These are phyloP conservation scores for Aspergillus pseudonomiae DNA, from an alignment of 2,329 filamentous ascomycete genomes.

Conservation along the genomic window DNA sequence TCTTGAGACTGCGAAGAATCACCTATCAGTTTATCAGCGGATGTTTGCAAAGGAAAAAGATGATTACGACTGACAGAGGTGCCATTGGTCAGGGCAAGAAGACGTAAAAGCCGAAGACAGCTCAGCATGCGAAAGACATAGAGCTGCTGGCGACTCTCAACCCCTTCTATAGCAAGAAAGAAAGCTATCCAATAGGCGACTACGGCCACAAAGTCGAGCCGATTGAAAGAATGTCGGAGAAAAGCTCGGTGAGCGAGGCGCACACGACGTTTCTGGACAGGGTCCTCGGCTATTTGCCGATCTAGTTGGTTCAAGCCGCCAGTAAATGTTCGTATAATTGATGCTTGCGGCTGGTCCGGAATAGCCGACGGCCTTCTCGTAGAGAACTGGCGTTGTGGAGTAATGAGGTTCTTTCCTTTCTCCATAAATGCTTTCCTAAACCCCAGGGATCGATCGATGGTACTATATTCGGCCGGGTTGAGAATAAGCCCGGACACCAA, in stretches of 20 bases:
- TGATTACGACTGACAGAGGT: constrained; percentile 68
- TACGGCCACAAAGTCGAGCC: constrained; percentile 91
- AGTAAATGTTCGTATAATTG: constrained; percentile 77
- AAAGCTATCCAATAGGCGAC: constrained; percentile 96
- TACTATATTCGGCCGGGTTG: constrained; percentile 90
- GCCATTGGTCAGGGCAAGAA: constrained; percentile 90
- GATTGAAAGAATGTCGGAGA: constrained; percentile 91
- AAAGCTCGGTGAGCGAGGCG: constrained; percentile 90
- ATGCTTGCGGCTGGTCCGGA: constrained; percentile 44
- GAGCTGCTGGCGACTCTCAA: constrained; percentile 72
- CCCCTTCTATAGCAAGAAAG: constrained; percentile 66
- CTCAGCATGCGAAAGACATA: constrained; percentile 97
- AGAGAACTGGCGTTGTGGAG: constrained; percentile 75
- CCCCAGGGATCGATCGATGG: constrained; percentile 77
- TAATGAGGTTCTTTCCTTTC: constrained; percentile 77
- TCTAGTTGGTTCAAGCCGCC: constrained; percentile 69
- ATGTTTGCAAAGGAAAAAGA: neutral
- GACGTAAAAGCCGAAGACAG: constrained; percentile 85
- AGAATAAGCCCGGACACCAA: constrained; percentile 92
- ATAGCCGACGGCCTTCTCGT: constrained; percentile 55
- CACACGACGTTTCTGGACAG: constrained; percentile 76
- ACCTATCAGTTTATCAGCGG: constrained; percentile 58
- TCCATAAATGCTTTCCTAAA: constrained; percentile 73
- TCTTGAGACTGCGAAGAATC: constrained; percentile 92
- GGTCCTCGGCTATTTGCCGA: constrained; percentile 60